phyloP scores from a whole-genome alignment of 2,329 filamentous ascomycete species.

The Venturia oleaginea region DNA sequence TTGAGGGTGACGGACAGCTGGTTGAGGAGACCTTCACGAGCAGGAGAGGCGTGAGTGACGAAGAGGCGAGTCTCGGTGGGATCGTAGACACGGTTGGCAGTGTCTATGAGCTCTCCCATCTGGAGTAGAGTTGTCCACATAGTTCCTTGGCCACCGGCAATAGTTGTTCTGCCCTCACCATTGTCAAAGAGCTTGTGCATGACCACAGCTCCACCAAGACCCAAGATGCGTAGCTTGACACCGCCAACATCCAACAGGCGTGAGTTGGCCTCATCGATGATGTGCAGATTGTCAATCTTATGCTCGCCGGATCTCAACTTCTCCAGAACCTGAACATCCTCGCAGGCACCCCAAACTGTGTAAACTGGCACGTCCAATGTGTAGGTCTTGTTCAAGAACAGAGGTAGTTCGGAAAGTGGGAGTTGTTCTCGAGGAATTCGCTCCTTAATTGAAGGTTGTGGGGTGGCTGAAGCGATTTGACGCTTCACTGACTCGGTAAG shows the following conservation, averaged over 20 bases:
- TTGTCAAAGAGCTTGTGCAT: conserved; percentile 99
- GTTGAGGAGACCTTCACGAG: conserved; percentile 91
- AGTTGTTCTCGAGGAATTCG: conserved; percentile 74
- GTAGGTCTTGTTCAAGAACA: conserved; percentile 78
- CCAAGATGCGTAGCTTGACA: conserved; percentile 88
- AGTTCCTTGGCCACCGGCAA: conserved; percentile 93
- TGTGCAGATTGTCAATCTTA: conserved; percentile 93
- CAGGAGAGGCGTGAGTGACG: conserved; percentile 92
- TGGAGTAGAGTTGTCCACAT: conserved; percentile 99
- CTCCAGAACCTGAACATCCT: conserved; percentile 94
- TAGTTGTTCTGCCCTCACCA: conserved; percentile 93
- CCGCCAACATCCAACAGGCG: conserved; percentile 90
- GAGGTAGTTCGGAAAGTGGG: conserved; percentile 83
- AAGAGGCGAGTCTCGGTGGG: conserved; percentile 95
- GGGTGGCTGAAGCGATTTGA: conserved; percentile 57
- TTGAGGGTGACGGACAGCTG: conserved; percentile 96
- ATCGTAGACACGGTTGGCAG: conserved; percentile 95
- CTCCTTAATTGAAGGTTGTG: conserved; percentile 64
- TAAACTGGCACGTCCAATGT: conserved; percentile 95
- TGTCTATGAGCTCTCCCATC: conserved; percentile 97
- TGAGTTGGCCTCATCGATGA: conserved; percentile 96
- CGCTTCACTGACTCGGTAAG: conserved; percentile 68
- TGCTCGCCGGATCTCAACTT: conserved; percentile 97
- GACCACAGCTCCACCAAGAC: conserved; percentile 89
- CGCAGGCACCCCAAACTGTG: conserved; percentile 97